Evolutionary conservation across 345 rosid species (phyloP), one percentile per base, ranked within the genome.

Genomic region (Hibiscus syriacus): DNA sequence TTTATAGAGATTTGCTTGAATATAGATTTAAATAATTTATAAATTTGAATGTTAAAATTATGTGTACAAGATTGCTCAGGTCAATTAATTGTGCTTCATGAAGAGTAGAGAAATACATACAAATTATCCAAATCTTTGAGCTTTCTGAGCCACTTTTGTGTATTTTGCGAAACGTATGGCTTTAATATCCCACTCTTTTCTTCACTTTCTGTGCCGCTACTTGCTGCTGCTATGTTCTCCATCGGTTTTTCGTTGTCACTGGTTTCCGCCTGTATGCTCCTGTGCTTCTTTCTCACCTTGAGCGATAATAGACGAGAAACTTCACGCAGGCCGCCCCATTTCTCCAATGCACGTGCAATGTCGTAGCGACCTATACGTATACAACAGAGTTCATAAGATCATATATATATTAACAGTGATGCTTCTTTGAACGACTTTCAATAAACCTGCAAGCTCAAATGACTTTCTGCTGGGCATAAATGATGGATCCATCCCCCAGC

Each of bases 401-500:
- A 6, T 5, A 49, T 9, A 49, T 49, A n/a, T 5, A 29, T 29
- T 14, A 30, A 30, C 17, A 59, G 16, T 55, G 34, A 25, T 25
- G 34, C 32, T 55, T 10, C 17, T 60, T 62, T 39, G 39, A 48
- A 54, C 1, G 8, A 36, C 13, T 53, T 23, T 34, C 34, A 54
- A 54, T 26, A 46, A 79, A 88, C 98, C 97, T 78, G 97, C 98
- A 14, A 94, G 94, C 73, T 93, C 98, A 7, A 93, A 93, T n/a
- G 94, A 77, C 70, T 89, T 93, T 76, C 98, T 87, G 68, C 97
- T 89, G 2, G 98, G 97, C 98, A 93, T 93, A 71, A 76, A 87
- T n/a, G 90, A 77, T 39, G 85, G 92, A 72, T 93, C 97, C 98
- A 93, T 93, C 73, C 96, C 97, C 98, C 96, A 90, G 77, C 83